Evolutionary conservation across 2,329 filamentous ascomycete species (phyloP).

Genomic region (Xylaria sp.): DNA sequence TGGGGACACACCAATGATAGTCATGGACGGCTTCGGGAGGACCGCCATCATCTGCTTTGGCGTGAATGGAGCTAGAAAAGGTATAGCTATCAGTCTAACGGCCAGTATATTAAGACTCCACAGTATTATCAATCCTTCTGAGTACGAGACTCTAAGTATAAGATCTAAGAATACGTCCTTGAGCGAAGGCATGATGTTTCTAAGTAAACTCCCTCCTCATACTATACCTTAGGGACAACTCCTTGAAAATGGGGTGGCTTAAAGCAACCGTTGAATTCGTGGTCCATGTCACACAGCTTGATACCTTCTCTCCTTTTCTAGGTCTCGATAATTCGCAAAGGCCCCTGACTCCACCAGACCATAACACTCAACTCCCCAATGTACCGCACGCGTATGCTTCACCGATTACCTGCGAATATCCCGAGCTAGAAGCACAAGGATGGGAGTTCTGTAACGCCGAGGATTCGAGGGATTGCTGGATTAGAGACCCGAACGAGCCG

Average conservation of each 20-base stretch:
- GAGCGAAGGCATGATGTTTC: too few species aligned
- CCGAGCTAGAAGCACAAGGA: slow-evolving; percentile 19
- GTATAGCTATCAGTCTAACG: too few species aligned
- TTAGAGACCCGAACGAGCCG: slow-evolving; percentile 15
- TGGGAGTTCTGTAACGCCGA: slow-evolving; percentile 26
- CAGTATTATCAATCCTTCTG: too few species aligned
- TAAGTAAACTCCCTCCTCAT: too few species aligned
- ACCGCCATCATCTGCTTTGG: too few species aligned
- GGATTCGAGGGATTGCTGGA: slow-evolving; percentile 23
- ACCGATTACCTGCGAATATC: slow-evolving; percentile 20
- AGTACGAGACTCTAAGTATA: too few species aligned
- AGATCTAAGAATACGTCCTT: too few species aligned
- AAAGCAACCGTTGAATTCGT: slow-evolving; percentile 19
- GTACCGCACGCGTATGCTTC: slow-evolving; percentile 1
- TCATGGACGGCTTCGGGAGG: neutral
- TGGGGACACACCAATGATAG: neutral
- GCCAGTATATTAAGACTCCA: too few species aligned
- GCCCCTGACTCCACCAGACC: slow-evolving; percentile 11
- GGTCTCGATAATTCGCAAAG: slow-evolving; percentile 10
- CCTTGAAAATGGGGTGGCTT: slow-evolving; percentile 20
- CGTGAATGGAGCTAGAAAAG: too few species aligned
- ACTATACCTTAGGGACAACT: neutral
- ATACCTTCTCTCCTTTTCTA: slow-evolving; percentile 7
- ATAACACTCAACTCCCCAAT: neutral
- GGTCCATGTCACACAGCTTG: slow-evolving; percentile 16